Conservation (phyloP, 129 eudicot genomes). For the Centrapalus pauciflorus region DNA sequence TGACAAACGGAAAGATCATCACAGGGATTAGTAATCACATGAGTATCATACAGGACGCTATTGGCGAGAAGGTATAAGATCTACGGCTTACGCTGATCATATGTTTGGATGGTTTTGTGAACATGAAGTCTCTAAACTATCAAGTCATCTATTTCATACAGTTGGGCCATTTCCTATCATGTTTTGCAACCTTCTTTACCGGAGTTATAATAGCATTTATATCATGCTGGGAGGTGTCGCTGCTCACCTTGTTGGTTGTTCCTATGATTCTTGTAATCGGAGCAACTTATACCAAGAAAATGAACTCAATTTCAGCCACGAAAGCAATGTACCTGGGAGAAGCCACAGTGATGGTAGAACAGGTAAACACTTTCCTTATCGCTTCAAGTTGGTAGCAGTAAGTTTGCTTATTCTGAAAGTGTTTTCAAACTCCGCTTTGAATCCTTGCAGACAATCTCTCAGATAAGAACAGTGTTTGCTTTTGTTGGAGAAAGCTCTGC, state of each 20-base stretch:
- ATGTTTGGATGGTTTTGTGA: not conserved
- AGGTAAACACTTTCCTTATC: constrained; percentile 36
- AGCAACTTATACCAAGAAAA: constrained; percentile 78
- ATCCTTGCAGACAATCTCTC: constrained; percentile 58
- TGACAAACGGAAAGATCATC: constrained; percentile 61
- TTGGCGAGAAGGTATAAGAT: constrained; percentile 76
- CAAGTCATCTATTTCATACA: constrained; percentile 8
- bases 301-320: constrained; percentile 61
- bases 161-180: constrained; percentile 78
- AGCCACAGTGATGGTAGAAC: constrained; percentile 79
- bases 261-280: constrained; percentile 74
- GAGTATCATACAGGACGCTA: constrained; percentile 78
- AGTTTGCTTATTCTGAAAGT: not conserved
- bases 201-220: constrained; percentile 74
- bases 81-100: constrained; percentile 2
- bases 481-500: constrained; percentile 80
- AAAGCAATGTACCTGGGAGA: constrained; percentile 56
- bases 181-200: constrained; percentile 66
- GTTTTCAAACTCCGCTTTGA: constrained; percentile 4
- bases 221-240: constrained; percentile 77
- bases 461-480: constrained; percentile 79
- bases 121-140: not conserved
- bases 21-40: constrained; percentile 75
- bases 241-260: constrained; percentile 68
- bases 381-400: too few relatives aligned